Evolutionary conservation across 305 asterid species (phyloP).

Genomic region (Solanum hybrid): DNA sequence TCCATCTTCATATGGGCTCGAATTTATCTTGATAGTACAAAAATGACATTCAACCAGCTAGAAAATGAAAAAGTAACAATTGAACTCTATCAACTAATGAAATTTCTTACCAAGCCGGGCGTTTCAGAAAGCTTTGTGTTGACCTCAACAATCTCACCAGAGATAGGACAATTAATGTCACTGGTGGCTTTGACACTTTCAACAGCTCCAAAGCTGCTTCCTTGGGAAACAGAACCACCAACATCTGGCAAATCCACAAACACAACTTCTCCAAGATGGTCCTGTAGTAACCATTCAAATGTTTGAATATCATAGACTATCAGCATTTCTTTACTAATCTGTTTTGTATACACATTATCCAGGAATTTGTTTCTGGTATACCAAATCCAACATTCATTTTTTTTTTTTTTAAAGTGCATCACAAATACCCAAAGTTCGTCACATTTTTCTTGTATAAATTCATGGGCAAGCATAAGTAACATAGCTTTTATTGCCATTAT

Average conservation of each 20-base stretch:
- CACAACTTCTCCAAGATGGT: conserved; percentile 86
- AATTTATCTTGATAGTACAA: conserved; percentile 39
- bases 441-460: not conserved
- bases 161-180: conserved; percentile 74
- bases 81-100: not conserved
- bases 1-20: conserved; percentile 84
- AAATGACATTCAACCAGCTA: not conserved
- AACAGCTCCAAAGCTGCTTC: conserved; percentile 54
- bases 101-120: conserved; percentile 54
- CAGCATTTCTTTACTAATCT: not conserved
- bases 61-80: not conserved
- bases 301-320: not conserved
- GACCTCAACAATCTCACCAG: conserved; percentile 72
- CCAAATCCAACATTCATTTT: not conserved
- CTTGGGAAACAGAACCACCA: conserved; percentile 43
- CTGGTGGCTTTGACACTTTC: conserved; percentile 96
- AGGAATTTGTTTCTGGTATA: not conserved
- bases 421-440: not conserved
- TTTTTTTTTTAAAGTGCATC: not conserved
- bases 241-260: conserved; percentile 76
- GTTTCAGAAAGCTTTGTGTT: conserved; percentile 54
- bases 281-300: conserved; percentile 25
- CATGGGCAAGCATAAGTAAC: not conserved
- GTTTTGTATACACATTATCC: not conserved
- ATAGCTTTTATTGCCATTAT: not conserved